These are phyloP conservation scores for Thozetella sp. DNA, from an alignment of 495 filamentous ascomycete species.

Conservation along the genomic window DNA sequence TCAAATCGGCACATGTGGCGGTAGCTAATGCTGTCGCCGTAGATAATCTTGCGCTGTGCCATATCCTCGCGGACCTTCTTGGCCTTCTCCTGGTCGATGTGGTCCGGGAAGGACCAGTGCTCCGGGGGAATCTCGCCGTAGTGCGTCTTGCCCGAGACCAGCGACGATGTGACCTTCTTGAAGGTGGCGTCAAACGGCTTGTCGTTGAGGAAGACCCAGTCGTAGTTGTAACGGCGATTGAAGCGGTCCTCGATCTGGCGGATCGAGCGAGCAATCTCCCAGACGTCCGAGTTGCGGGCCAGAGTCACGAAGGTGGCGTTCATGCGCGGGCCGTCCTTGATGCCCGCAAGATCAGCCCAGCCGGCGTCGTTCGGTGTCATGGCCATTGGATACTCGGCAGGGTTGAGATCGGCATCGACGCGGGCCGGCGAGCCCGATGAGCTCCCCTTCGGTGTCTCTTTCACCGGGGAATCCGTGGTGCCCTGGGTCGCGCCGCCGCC, in stretches of 20 bases:
- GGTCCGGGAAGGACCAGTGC: constrained; percentile 88
- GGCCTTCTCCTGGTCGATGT: constrained; percentile 86
- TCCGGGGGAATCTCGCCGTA: constrained; percentile 85
- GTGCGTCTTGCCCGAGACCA: constrained; percentile 87
- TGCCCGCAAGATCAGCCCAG: constrained; percentile 51
- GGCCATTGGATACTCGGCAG: constrained; percentile 51
- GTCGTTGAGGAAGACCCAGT: constrained; percentile 99
- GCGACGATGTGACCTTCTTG: constrained; percentile 84
- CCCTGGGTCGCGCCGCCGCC: background rate
- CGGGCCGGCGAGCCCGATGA: constrained; percentile 6
- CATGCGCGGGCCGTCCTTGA: constrained; percentile 66
- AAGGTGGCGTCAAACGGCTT: constrained; percentile 89
- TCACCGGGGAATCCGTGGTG: constrained; percentile 5
- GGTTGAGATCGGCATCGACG: constrained; percentile 25
- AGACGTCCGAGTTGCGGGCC: constrained; percentile 88
- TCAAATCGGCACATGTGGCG: constrained; percentile 95
- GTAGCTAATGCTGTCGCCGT: constrained; percentile 90
- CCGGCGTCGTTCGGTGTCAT: constrained; percentile 43
- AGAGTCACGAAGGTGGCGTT: constrained; percentile 98
- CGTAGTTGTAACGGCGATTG: constrained; percentile 94
- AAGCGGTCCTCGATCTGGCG: constrained; percentile 96
- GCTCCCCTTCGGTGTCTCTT: constrained; percentile 13
- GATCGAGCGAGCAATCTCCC: constrained; percentile 95
- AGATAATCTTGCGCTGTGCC: constrained; percentile 84
- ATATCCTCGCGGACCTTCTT: constrained; percentile 81